Percentiles rank a stretch among this genome's conserved stretches.
phyloP scores from a whole-genome alignment of 768 basidiomycete genomes.

The Strobilomyces dryophilus region DNA sequence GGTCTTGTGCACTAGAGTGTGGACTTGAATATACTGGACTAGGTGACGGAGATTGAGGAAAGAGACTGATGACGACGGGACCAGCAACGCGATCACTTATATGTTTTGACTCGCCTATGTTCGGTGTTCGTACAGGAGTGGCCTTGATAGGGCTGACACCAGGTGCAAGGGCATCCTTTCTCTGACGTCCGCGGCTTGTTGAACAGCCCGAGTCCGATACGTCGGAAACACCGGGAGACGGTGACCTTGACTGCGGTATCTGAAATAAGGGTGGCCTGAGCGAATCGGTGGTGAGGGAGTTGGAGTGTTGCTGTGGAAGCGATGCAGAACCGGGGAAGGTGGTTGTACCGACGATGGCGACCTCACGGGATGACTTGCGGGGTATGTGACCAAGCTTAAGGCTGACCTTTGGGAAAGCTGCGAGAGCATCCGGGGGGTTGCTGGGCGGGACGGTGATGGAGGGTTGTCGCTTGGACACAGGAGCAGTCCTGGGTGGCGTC shows the following conservation, averaged over 20 bases:
- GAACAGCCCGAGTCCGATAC: constrained; percentile 32
- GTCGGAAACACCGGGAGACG: constrained; percentile 29
- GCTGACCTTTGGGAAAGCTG: constrained; percentile 22
- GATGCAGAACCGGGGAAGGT: constrained; percentile 26
- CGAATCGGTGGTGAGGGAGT: constrained; percentile 24
- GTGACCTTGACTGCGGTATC: constrained; percentile 34
- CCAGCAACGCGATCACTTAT: constrained; percentile 57
- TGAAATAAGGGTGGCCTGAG: constrained; percentile 37
- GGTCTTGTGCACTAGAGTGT: constrained; percentile 25
- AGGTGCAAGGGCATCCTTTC: constrained; percentile 33
- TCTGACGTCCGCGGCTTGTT: constrained; percentile 24
- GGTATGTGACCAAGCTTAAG: constrained; percentile 32
- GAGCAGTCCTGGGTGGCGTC: constrained; percentile 48
- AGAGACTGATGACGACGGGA: constrained; percentile 54
- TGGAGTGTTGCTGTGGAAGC: constrained; percentile 26
- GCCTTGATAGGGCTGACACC: constrained; percentile 28
- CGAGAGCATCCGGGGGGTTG: constrained; percentile 44
- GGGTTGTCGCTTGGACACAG: constrained; percentile 27
- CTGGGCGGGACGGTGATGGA: constrained; percentile 13
- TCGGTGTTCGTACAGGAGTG: constrained; percentile 48
- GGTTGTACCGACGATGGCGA: constrained; percentile 50
- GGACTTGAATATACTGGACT: constrained; percentile 26
- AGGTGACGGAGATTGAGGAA: constrained; percentile 30
- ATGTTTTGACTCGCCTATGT: constrained; percentile 59
- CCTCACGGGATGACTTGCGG: constrained; percentile 45